Conservation (phyloP, 1,284 basidiomycete genomes). For the Puccinia novopanici region DNA sequence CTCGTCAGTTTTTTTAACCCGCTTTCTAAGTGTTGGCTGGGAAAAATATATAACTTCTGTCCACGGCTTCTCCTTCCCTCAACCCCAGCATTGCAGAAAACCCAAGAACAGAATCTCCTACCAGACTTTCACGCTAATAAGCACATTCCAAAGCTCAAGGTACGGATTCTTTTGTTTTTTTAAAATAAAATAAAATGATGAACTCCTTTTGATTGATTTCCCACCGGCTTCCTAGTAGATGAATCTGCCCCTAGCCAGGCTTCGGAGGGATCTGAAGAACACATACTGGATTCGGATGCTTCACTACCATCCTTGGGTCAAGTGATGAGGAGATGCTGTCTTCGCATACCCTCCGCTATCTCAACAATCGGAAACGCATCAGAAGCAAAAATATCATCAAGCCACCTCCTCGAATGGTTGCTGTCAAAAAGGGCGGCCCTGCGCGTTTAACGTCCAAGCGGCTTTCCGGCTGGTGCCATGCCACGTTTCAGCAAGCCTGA, state of each 20-base stretch:
- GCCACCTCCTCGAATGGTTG: neutral
- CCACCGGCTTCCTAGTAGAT: neutral
- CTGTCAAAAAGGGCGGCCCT: neutral
- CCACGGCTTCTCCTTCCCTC: slow-evolving; percentile 55
- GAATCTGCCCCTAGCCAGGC: slow-evolving; percentile 12
- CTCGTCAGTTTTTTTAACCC: slow-evolving; percentile 52
- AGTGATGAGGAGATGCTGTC: slow-evolving; percentile 42
- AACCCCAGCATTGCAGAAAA: too few species aligned
- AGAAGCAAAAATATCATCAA: slow-evolving; percentile 2
- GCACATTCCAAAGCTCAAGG: too few species aligned
- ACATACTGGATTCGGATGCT: slow-evolving; percentile 39
- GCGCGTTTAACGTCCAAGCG: neutral
- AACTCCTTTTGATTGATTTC: neutral
- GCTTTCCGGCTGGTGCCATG: neutral
- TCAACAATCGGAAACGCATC: slow-evolving; percentile 23
- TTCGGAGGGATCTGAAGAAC: slow-evolving; percentile 22
- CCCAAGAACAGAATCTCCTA: too few species aligned
- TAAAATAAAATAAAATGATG: too few species aligned
- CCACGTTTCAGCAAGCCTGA: too few species aligned
- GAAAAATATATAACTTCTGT: too few species aligned
- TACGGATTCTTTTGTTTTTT: too few species aligned
- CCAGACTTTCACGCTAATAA: too few species aligned
- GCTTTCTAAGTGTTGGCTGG: neutral
- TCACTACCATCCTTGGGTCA: slow-evolving; percentile 29
- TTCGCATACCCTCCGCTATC: slow-evolving; percentile 14